Base-by-base conservation (phyloP, 495 filamentous ascomycete species). In the Xylaria castorea region DNA sequence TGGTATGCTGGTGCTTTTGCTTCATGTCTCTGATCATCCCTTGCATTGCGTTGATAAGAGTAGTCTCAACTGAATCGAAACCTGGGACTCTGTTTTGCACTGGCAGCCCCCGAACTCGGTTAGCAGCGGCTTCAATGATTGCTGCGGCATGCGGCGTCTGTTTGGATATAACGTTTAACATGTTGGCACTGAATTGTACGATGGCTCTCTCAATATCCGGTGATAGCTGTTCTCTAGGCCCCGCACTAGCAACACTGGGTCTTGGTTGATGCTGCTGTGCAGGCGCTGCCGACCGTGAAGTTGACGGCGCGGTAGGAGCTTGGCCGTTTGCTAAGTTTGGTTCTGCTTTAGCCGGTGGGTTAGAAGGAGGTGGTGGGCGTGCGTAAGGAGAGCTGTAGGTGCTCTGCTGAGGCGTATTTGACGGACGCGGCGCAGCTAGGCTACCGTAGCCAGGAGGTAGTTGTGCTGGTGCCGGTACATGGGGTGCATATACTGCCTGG, bases 311-410 rank as follows among this genome's bases (percentile, higher is more conserved):
- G 25, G 76, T 63, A 14, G 73, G 55, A 34, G 70, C 25, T 67
- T 76, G 78, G n/a, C 71, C 34, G 25, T 66, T 80, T 25, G 72
- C 62, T 4, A 60, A 40, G 22, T 61, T 53, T 22, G 36, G 42
- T 44, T 80, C 76, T 46, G 71, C 63, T 66, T 78, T 78, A 53
- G 74, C 68, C 11, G 72, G 69, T 8, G 72, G 62, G 48, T 66
- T 78, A 42, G 72, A 30, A 27, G 77, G 75, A 16, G 80, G 77
- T 8, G 83, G 77, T 32, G 78, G 79, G 60, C 83, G 78, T 48
- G 80, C 77, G 67, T 86, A 85, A 11, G 85, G 84, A 8, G 85
- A 85, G 50, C 80, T 81, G 67, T 85, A 85, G 4, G 82, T 77
- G 40, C 80, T 78, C 60, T 79, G 72, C 66, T 81, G 81, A 34